Conservation (phyloP, 2,329 filamentous ascomycete species). For the Epicoccum sorghinum region DNA sequence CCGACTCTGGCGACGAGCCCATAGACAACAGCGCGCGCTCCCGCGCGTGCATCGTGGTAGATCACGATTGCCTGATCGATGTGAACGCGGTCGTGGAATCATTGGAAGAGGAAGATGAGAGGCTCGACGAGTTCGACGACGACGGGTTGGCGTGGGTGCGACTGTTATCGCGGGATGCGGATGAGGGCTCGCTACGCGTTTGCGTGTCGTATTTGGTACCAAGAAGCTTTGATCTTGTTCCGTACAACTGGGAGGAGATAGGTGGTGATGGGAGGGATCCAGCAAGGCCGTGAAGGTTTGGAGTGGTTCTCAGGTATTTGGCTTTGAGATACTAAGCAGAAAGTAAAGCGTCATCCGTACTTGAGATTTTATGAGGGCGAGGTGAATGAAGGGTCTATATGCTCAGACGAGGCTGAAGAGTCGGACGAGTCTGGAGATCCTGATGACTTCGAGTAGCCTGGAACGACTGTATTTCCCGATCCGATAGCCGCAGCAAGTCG, state of each 20-base stretch:
- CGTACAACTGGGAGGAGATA: constrained; percentile 10
- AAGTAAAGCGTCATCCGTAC: background rate
- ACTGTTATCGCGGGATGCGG: constrained; percentile 4
- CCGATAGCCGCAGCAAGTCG: too few relatives aligned
- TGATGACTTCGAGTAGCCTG: too few relatives aligned
- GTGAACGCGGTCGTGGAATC: constrained; percentile 7
- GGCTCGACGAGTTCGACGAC: constrained; percentile 8
- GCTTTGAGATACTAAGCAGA: constrained; percentile 2
- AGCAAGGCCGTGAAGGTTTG: constrained; percentile 8
- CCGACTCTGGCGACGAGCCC: constrained; percentile 2
- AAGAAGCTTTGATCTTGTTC: constrained; percentile 8
- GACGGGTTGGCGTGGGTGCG: constrained; percentile 10
- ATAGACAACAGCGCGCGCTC: constrained; percentile 8
- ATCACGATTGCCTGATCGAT: constrained; percentile 8
- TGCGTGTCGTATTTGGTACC: constrained; percentile 9
- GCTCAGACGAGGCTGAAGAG: too few relatives aligned
- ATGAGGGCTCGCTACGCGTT: constrained; percentile 6
- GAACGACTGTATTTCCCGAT: too few relatives aligned
- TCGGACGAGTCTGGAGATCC: too few relatives aligned
- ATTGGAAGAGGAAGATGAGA: constrained; percentile 7
- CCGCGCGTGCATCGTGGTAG: constrained; percentile 8
- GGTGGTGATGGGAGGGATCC: constrained; percentile 1
- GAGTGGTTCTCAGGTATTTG: constrained; percentile 2
- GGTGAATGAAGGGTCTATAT: too few relatives aligned
- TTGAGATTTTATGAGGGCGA: too few relatives aligned